A percentile compares a stretch with the other conserved stretches of the same genome.
These are phyloP conservation scores for Suaeda aralocaspica DNA, from an alignment of 148 eudicot species.

Conservation along the genomic window DNA sequence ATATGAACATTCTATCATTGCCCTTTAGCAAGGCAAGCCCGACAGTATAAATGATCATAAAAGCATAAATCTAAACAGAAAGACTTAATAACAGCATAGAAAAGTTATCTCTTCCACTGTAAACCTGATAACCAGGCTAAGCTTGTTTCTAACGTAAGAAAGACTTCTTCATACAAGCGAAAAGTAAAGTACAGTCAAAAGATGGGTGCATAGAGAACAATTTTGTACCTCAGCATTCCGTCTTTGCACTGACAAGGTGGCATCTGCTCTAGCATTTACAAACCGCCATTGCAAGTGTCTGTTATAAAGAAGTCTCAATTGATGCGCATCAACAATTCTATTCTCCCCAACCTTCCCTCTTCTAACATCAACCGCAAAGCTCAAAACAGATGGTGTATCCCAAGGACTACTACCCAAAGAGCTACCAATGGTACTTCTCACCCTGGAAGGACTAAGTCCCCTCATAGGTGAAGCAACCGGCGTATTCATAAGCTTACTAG, in stretches of 20 bases:
- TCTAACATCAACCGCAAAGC: conserved; percentile 88
- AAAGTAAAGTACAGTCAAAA: neutral
- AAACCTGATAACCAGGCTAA: neutral
- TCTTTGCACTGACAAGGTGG: conserved; percentile 69
- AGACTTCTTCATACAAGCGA: neutral
- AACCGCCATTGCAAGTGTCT: conserved; percentile 95
- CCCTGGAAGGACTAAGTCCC: conserved; percentile 77
- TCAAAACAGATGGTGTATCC: conserved; percentile 87
- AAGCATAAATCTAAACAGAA: conserved; percentile 2
- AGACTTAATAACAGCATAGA: neutral
- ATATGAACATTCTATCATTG: neutral
- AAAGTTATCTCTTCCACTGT: neutral
- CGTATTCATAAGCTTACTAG: conserved; percentile 56
- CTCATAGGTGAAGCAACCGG: conserved; percentile 52
- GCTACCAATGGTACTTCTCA: conserved; percentile 52
- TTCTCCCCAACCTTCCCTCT: conserved; percentile 96
- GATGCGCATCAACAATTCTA: conserved; percentile 73
- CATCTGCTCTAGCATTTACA: conserved; percentile 83
- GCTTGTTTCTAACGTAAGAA: neutral
- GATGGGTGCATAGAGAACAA: conserved; percentile 14
- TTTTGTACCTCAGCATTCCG: conserved; percentile 67
- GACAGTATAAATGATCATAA: neutral
- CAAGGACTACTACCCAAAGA: conserved; percentile 41
- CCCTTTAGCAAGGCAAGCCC: neutral
- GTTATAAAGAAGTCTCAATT: conserved; percentile 79